Conservation (phyloP, 1,139 yeast species). For the Lodderomyces metapsilosis region DNA sequence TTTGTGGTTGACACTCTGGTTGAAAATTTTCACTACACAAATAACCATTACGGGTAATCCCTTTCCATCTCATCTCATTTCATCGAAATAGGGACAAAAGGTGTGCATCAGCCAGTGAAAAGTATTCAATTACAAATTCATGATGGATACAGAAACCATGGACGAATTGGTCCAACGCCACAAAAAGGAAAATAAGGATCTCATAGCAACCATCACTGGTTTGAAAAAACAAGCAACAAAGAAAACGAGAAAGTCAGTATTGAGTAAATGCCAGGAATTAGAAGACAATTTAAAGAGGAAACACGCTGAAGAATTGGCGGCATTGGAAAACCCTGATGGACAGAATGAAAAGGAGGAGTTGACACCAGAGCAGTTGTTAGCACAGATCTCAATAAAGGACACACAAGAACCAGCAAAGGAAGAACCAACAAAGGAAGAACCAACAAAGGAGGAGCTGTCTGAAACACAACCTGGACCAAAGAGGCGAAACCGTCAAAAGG, state of each 20-base stretch:
- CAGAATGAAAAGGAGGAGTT: slow-evolving; percentile 37
- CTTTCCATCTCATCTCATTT: slow-evolving; percentile 1
- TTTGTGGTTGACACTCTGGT: not conserved
- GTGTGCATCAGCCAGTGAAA: not conserved
- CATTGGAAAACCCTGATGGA: slow-evolving; percentile 11
- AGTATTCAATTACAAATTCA: not conserved
- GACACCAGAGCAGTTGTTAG: slow-evolving; percentile 64
- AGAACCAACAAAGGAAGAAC: slow-evolving; percentile 1
- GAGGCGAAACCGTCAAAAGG: slow-evolving; percentile 80
- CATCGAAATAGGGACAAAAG: not conserved
- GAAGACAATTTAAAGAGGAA: slow-evolving; percentile 52
- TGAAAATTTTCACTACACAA: not conserved
- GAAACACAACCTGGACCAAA: slow-evolving; percentile 20
- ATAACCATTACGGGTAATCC: not conserved
- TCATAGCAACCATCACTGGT: slow-evolving; percentile 65
- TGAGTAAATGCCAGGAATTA: slow-evolving; percentile 55
- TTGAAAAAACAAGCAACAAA: slow-evolving; percentile 83
- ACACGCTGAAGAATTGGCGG: slow-evolving; percentile 51
- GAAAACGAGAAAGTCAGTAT: slow-evolving; percentile 63
- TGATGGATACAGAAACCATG: not conserved
- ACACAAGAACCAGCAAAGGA: slow-evolving; percentile 5
- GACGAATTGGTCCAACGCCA: slow-evolving; percentile 65
- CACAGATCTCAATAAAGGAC: slow-evolving; percentile 42
- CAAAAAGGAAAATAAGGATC: slow-evolving; percentile 64
- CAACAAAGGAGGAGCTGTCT: slow-evolving; percentile 8